phyloP scores from a whole-genome alignment of 106 monocot species.

The Platanthera guangdongensis region DNA sequence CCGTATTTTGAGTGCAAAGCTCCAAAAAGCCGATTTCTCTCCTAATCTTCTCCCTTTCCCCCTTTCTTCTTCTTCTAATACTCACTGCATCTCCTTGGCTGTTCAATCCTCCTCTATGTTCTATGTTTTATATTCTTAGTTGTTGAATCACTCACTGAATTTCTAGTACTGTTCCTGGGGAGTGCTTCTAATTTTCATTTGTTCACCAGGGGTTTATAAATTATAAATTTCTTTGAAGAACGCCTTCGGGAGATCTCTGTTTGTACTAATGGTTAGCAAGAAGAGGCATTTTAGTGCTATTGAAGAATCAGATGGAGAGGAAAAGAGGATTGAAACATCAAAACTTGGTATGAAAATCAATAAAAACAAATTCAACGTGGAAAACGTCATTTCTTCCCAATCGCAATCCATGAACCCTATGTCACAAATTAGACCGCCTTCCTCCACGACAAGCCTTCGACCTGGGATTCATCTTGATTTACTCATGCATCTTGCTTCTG shows the following conservation, averaged over 20 bases:
- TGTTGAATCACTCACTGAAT: too few relatives aligned
- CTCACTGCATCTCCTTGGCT: too few relatives aligned
- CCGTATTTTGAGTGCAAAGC: too few relatives aligned
- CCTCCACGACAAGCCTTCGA: not conserved
- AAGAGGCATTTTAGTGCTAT: conserved; percentile 24
- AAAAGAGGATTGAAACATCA: not conserved
- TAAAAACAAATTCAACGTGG: not conserved
- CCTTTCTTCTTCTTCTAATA: too few relatives aligned
- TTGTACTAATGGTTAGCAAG: conserved; percentile 32
- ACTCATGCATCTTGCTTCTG: conserved; percentile 53
- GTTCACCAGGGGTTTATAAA: not conserved
- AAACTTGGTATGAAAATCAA: not conserved
- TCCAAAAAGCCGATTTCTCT: too few relatives aligned
- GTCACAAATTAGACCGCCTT: conserved; percentile 9
- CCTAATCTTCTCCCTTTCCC: too few relatives aligned
- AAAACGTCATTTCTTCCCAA: not conserved
- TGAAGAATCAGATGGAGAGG: conserved; percentile 5
- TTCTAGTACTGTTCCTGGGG: too few relatives aligned
- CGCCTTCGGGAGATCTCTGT: not conserved
- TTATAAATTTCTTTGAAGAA: not conserved
- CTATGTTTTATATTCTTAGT: too few relatives aligned
- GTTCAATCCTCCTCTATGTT: too few relatives aligned
- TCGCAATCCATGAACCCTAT: conserved; percentile 30
- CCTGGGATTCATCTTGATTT: conserved; percentile 62
- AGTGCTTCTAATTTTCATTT: not conserved